phyloP scores from a whole-genome alignment of 805 yeast species.

The Schwanniomyces polymorphus region DNA sequence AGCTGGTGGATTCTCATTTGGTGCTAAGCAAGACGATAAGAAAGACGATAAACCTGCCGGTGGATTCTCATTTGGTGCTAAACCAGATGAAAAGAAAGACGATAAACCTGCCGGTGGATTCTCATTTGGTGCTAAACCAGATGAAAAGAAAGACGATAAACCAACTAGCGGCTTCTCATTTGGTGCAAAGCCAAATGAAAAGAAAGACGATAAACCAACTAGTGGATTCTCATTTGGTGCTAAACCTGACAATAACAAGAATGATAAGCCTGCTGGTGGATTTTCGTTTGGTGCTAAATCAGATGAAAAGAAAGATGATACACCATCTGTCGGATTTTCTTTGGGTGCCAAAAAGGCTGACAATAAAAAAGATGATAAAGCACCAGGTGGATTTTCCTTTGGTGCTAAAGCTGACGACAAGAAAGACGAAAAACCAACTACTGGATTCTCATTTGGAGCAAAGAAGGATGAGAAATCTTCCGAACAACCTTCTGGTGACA shows the following conservation, averaged over 20 bases:
- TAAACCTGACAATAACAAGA: slow-evolving; percentile 8
- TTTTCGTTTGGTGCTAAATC: neutral
- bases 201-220: slow-evolving; percentile 9
- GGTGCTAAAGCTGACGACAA: slow-evolving; percentile 18
- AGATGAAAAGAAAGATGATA: slow-evolving; percentile 3
- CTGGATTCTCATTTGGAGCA: slow-evolving; percentile 25
- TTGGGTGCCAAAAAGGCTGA: slow-evolving; percentile 6
- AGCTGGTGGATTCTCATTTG: neutral
- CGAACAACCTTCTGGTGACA: neutral
- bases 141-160: slow-evolving; percentile 3
- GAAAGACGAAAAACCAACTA: slow-evolving; percentile 16
- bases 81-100: slow-evolving; percentile 11
- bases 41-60: slow-evolving; percentile 1
- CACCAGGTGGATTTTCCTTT: slow-evolving; percentile 17
- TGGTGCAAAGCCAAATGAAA: slow-evolving; percentile 11
- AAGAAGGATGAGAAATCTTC: slow-evolving; percentile 13
- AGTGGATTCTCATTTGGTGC: neutral
- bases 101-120: slow-evolving; percentile 14
- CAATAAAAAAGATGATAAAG: slow-evolving; percentile 13
- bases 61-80: slow-evolving; percentile 16
- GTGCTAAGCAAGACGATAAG: slow-evolving; percentile 2
- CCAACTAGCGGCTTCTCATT: slow-evolving; percentile 9
- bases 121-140: slow-evolving; percentile 13
- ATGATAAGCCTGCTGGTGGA: slow-evolving; percentile 9
- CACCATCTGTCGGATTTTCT: slow-evolving; percentile 2